These are phyloP conservation scores for Chimonanthus salicifolius DNA, from an alignment of 164 flowering plant genomes.

Conservation along the genomic window DNA sequence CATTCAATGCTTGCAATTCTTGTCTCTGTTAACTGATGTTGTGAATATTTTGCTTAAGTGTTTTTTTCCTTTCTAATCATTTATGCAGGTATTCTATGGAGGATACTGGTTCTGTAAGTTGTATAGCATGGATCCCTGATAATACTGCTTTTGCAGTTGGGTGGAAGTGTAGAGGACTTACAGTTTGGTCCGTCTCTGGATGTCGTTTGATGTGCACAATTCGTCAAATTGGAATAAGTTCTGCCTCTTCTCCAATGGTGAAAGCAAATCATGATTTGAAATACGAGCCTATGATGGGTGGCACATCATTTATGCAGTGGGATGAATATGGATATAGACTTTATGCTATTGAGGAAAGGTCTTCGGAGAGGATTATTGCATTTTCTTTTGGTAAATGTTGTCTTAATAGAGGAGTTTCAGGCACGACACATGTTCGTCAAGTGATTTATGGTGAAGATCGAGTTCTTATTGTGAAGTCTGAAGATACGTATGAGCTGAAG, in stretches of 20 bases:
- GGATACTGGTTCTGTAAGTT: slow-evolving; percentile 92
- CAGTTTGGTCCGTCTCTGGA: slow-evolving; percentile 98
- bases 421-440: slow-evolving; percentile 76
- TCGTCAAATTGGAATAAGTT: slow-evolving; percentile 84
- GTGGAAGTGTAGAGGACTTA: slow-evolving; percentile 88
- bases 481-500: slow-evolving; percentile 90
- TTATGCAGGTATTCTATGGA: slow-evolving; percentile 77
- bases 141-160: slow-evolving; percentile 98
- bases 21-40: not conserved
- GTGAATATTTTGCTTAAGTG: not conserved
- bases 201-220: slow-evolving; percentile 97
- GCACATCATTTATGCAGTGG: slow-evolving; percentile 85
- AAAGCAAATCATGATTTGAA: slow-evolving; percentile 68
- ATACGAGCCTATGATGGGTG: slow-evolving; percentile 85
- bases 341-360: slow-evolving; percentile 77
- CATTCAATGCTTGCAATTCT: not conserved
- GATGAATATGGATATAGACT: slow-evolving; percentile 95
- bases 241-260: slow-evolving; percentile 80
- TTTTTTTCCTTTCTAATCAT: not conserved
- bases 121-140: slow-evolving; percentile 94
- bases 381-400: slow-evolving; percentile 98
- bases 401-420: slow-evolving; percentile 86
- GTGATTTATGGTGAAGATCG: slow-evolving; percentile 93
- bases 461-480: slow-evolving; percentile 86
- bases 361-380: slow-evolving; percentile 72